Evolutionary conservation across 805 yeast genomes (phyloP), one percentile per base, ranked within the genome.

Genomic region (Candida coquimbonensis): DNA sequence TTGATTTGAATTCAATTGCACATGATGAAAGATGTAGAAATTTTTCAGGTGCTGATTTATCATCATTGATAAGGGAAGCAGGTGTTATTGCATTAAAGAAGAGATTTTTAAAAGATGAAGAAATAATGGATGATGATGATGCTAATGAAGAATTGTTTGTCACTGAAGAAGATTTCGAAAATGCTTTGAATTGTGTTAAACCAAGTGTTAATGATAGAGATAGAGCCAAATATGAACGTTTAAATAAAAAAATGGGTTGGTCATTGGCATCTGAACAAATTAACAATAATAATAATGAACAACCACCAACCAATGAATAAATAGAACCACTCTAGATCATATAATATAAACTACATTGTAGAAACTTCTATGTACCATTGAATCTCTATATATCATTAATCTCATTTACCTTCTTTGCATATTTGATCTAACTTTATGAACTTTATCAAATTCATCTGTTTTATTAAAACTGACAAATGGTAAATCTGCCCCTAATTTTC

Each of bases 21-120:
- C 72, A 74, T 35, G 95, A 88, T 63, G 83, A 77, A 50, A 75
- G 90, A 54, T 85, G 96, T 66, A 73, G 87, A 50, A 91, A 88
- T 66, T 93, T 87, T 61, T 85, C 95, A 4, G 99, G 99, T 61
- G 99, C 99, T 0, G 99, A 93, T 71, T 72, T 93, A 46, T 88
- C 95, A 1, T 88, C 96, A 3, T 67, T 93, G 47, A 91, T 87
- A 2, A 75, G 96, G 57, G 98, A 93, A 60, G 95, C 98, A n/a
- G 89, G 96, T 53, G 93, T 89, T 7, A 67, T 78, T 43, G 95
- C 97, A 1, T 72, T 90, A 62, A 85, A 88, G 62, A 79, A 81
- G 62, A 81, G 75, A 55, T 82, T 85, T 52, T 85, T 84, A 63
- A 75, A 76, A 38, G 68, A 70, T 49, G 55, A 69, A n/a, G 78